Evolutionary conservation across 2,329 filamentous ascomycete genomes (phyloP).

Genomic region (Pseudophaeomoniella oleicola): DNA sequence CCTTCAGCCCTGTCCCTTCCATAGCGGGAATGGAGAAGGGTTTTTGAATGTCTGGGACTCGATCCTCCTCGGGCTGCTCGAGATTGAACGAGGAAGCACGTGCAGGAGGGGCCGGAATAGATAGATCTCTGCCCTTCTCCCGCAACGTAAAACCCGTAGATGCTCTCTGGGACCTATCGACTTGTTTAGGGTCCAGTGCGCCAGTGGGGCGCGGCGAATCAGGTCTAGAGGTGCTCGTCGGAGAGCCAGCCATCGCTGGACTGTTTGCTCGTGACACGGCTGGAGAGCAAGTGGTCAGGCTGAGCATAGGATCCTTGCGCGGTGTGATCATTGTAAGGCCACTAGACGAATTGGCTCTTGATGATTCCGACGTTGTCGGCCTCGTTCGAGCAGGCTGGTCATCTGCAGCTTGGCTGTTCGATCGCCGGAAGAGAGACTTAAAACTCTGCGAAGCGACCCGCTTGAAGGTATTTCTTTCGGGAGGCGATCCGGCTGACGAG

Average conservation of each 20-base stretch:
- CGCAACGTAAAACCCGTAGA: slow-evolving; percentile 12
- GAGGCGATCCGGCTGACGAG: background rate
- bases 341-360: background rate
- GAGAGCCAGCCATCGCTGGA: slow-evolving; percentile 21
- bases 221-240: slow-evolving; percentile 14
- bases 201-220: background rate
- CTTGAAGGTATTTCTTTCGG: background rate
- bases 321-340: slow-evolving; percentile 3
- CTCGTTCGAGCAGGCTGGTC: background rate
- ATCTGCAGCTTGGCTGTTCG: slow-evolving; percentile 5
- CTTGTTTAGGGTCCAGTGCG: slow-evolving; percentile 4
- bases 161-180: slow-evolving; percentile 7
- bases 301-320: slow-evolving; percentile 19
- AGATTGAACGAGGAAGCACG: slow-evolving; percentile 3
- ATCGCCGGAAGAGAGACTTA: slow-evolving; percentile 12
- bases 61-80: slow-evolving; percentile 7
- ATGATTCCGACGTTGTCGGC: background rate
- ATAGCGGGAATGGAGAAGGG: slow-evolving; percentile 43
- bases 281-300: slow-evolving; percentile 20
- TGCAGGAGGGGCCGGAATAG: background rate
- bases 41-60: background rate
- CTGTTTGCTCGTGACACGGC: slow-evolving; percentile 20
- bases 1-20: slow-evolving; percentile 60
- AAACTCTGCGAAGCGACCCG: slow-evolving; percentile 4
- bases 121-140: slow-evolving; percentile 9